A percentile compares a stretch with the other conserved stretches of the same genome.
Evolutionary conservation across 2,329 filamentous ascomycete species (phyloP).

Genomic region (Periconia sp.): DNA sequence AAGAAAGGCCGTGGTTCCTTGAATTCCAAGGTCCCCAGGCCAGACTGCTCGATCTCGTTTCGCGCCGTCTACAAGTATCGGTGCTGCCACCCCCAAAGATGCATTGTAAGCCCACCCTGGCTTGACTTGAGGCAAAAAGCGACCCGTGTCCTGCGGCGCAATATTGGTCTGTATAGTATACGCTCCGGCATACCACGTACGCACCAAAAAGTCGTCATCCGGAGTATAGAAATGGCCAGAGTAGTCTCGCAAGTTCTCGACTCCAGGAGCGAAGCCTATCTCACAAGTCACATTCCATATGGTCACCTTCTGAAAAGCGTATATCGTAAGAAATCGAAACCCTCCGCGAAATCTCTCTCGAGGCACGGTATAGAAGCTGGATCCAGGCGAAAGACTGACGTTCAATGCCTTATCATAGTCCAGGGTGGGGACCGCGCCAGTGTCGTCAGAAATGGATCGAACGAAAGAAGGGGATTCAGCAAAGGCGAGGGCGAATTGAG

Average conservation of each 20-base stretch:
- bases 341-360: conserved; percentile 19
- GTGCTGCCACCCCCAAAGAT: conserved; percentile 37
- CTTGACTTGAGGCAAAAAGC: conserved; percentile 25
- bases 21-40: conserved; percentile 31
- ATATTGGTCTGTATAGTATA: conserved; percentile 49
- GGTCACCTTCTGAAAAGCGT: conserved; percentile 7
- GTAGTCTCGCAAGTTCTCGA: conserved; percentile 58
- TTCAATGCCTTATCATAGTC: conserved; percentile 19
- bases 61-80: conserved; percentile 48
- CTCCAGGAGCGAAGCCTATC: conserved; percentile 56
- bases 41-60: conserved; percentile 49
- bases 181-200: conserved; percentile 62
- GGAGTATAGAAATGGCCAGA: conserved; percentile 61
- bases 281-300: conserved; percentile 27
- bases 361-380: conserved; percentile 12
- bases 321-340: conserved; percentile 21
- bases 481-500: conserved; percentile 19
- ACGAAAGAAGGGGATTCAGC: conserved; percentile 21
- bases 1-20: conserved; percentile 15
- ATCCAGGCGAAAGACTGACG: conserved; percentile 6
- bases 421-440: conserved; percentile 15
- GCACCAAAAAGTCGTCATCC: conserved; percentile 58
- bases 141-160: conserved; percentile 41
- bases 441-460: conserved; percentile 20
- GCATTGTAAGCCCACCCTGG: conserved; percentile 45